phyloP scores from a whole-genome alignment of 768 basidiomycete genomes.

The Paxillus rubicundulus region DNA sequence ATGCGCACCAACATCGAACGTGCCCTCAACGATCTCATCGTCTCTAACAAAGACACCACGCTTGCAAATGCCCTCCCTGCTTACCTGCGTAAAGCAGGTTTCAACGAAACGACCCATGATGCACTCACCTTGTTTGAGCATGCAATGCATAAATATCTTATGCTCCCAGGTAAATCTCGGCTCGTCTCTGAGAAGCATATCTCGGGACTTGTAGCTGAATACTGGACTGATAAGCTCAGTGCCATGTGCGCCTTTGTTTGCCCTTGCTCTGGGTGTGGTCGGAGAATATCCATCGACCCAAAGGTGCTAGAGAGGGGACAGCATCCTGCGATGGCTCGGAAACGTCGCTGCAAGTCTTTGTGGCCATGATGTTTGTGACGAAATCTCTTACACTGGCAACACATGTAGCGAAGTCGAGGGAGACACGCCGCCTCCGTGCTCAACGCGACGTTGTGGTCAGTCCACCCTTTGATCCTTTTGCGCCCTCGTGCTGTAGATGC shows the following conservation, averaged over 20 bases:
- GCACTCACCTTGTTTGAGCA: constrained; percentile 13
- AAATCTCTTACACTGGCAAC: background rate
- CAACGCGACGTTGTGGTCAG: background rate
- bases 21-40: constrained; percentile 9
- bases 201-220: constrained; percentile 2
- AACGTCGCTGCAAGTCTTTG: constrained; percentile 8
- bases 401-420: constrained; percentile 5
- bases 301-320: background rate
- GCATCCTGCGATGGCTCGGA: background rate
- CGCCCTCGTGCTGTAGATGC: constrained; percentile 9
- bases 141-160: constrained; percentile 16
- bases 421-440: background rate
- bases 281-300: background rate
- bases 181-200: constrained; percentile 1
- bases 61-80: constrained; percentile 9
- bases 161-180: constrained; percentile 1
- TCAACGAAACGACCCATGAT: constrained; percentile 4
- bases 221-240: constrained; percentile 3
- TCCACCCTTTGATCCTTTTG: constrained; percentile 4
- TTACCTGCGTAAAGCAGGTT: constrained; percentile 13
- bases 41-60: constrained; percentile 5
- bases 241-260: background rate
- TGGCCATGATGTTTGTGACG: background rate
- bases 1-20: constrained; percentile 15
- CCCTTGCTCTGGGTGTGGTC: constrained; percentile 3